These are phyloP conservation scores for Alternaria sp. DNA, from an alignment of 2,329 filamentous ascomycete genomes.

Conservation along the genomic window DNA sequence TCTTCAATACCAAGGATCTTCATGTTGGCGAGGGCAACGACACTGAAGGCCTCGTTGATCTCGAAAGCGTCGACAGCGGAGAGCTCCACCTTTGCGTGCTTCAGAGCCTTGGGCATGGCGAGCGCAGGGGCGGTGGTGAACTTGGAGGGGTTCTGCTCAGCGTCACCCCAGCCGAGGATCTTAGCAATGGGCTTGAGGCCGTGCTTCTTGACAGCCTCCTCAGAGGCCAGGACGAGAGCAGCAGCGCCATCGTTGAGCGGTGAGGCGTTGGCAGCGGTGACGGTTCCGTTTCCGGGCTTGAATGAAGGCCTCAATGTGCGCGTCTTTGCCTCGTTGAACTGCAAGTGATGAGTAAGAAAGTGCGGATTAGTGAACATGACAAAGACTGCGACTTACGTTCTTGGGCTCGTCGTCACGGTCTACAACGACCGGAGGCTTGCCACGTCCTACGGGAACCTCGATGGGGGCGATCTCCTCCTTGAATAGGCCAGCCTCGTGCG, in stretches of 20 bases:
- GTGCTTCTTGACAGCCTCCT: constrained; percentile 92
- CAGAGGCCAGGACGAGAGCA: constrained; percentile 91
- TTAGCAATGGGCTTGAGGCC: constrained; percentile 91
- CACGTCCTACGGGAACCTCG: constrained; percentile 85
- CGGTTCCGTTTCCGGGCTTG: constrained; percentile 84
- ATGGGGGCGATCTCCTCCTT: constrained; percentile 87
- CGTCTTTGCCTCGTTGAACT: constrained; percentile 63
- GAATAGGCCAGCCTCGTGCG: constrained; percentile 83
- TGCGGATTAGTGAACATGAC: constrained; percentile 16
- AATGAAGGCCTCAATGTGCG: constrained; percentile 73
- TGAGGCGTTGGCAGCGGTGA: constrained; percentile 96
- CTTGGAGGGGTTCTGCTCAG: constrained; percentile 87
- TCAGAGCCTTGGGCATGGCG: constrained; percentile 95
- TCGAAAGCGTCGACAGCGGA: constrained; percentile 91
- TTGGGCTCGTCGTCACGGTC: constrained; percentile 94
- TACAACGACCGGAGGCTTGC: constrained; percentile 84
- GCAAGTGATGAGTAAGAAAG: constrained; percentile 27
- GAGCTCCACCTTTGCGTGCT: constrained; percentile 85
- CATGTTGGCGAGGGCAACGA: constrained; percentile 94
- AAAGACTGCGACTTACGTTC: constrained; percentile 67
- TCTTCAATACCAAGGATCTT: constrained; percentile 83
- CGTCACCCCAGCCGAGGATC: constrained; percentile 97
- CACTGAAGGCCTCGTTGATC: constrained; percentile 99
- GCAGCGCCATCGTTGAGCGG: constrained; percentile 95
- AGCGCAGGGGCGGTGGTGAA: constrained; percentile 95